phyloP scores from a whole-genome alignment of 2,329 filamentous ascomycete genomes.

The Xylariaceae sp. region DNA sequence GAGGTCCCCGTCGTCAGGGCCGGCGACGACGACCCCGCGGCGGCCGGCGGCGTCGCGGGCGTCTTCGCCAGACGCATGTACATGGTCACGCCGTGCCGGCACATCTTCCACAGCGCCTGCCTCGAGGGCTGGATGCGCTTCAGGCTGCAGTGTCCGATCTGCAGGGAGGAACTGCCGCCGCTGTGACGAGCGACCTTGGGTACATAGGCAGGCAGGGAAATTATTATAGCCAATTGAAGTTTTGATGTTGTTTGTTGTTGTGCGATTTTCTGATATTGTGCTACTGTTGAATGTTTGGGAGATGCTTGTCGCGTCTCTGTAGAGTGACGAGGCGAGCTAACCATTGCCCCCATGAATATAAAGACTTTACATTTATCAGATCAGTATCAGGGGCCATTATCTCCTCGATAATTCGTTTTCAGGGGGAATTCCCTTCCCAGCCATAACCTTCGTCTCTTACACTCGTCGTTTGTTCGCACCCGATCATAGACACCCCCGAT shows the following conservation, averaged over 20 bases:
- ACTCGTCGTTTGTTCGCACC: too few relatives aligned
- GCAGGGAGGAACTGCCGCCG: conserved; percentile 84
- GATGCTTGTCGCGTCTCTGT: background rate
- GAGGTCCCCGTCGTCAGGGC: conserved; percentile 80
- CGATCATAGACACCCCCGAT: too few relatives aligned
- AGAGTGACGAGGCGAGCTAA: too few relatives aligned
- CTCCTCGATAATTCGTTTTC: too few relatives aligned
- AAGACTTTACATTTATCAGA: too few relatives aligned
- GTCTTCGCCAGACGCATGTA: conserved; percentile 81
- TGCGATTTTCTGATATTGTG: too few relatives aligned
- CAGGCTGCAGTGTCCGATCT: conserved; percentile 91
- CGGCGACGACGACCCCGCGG: conserved; percentile 52
- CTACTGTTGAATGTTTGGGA: too few relatives aligned
- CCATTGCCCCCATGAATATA: too few relatives aligned
- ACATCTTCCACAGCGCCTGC: conserved; percentile 92
- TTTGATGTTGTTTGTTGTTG: background rate
- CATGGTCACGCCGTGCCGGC: conserved; percentile 96
- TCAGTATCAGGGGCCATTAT: too few relatives aligned
- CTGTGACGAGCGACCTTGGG: conserved; percentile 51
- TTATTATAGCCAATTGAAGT: background rate
- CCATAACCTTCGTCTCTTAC: too few relatives aligned
- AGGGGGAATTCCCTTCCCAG: too few relatives aligned
- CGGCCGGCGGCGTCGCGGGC: conserved; percentile 58
- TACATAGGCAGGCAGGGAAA: background rate
- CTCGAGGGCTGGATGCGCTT: conserved; percentile 97